Conservation (phyloP, 345 rosid genomes). For the Rhodomyrtus tomentosa region DNA sequence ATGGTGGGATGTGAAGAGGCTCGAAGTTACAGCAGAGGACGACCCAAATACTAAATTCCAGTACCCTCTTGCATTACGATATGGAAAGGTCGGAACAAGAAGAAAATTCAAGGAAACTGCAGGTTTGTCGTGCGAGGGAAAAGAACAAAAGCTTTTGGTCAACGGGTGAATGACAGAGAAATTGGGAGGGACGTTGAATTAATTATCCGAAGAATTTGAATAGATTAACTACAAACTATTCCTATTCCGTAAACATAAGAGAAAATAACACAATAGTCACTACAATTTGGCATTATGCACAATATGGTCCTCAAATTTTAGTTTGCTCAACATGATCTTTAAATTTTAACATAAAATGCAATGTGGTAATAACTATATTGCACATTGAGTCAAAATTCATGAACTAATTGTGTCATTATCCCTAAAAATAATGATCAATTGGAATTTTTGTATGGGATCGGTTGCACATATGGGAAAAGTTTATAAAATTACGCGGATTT, state of each 20-base stretch:
- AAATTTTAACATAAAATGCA: too few species aligned
- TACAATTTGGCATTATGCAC: too few species aligned
- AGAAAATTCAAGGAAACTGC: neutral
- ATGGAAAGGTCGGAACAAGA: neutral
- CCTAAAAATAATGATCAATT: neutral
- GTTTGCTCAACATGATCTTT: too few species aligned
- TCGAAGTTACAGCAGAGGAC: neutral
- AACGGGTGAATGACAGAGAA: neutral
- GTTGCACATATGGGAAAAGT: neutral
- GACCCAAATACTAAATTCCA: neutral
- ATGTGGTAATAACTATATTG: too few species aligned
- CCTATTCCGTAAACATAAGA: neutral
- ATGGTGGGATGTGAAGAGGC: neutral
- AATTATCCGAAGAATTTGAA: neutral
- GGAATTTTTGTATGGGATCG: neutral
- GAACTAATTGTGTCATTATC: neutral
- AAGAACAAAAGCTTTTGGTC: neutral
- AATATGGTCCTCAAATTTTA: too few species aligned
- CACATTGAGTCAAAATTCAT: too few species aligned
- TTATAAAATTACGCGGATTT: neutral
- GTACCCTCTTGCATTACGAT: neutral
- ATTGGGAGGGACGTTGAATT: neutral
- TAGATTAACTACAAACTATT: neutral
- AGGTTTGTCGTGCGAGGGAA: neutral
- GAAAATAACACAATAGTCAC: too few species aligned